These are phyloP conservation scores for Leucocoprinus sp. DNA, from an alignment of 768 basidiomycete species.

Conservation along the genomic window DNA sequence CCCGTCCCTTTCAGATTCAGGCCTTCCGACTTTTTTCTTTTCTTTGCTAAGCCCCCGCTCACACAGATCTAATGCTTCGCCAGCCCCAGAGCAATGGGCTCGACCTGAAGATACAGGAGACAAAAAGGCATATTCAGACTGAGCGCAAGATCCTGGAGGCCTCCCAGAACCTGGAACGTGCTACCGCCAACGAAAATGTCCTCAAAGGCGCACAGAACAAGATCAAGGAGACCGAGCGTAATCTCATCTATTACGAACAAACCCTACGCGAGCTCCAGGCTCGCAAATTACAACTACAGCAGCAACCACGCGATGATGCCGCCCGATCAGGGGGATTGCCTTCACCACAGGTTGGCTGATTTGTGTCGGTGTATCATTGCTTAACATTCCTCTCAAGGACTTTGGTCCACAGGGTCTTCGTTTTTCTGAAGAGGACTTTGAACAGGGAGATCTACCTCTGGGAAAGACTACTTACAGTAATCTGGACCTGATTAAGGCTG, in stretches of 20 bases:
- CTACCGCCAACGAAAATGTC: constrained; percentile 83
- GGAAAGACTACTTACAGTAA: constrained; percentile 72
- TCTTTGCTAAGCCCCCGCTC: neutral
- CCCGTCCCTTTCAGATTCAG: constrained; percentile 24
- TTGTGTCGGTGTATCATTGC: neutral
- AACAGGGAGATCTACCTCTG: constrained; percentile 30
- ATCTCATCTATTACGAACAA: constrained; percentile 81
- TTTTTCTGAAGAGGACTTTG: constrained; percentile 31
- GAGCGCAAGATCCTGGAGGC: constrained; percentile 92
- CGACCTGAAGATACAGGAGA: constrained; percentile 91
- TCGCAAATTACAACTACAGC: constrained; percentile 44
- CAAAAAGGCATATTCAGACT: constrained; percentile 83
- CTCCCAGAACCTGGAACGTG: constrained; percentile 66
- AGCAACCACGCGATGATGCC: constrained; percentile 47
- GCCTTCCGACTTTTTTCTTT: no score
- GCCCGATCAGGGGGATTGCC: constrained; percentile 41
- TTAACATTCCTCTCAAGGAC: constrained; percentile 46
- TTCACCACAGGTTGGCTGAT: constrained; percentile 32
- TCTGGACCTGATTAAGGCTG: constrained; percentile 93
- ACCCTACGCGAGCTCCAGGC: constrained; percentile 76
- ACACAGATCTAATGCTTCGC: constrained; percentile 18
- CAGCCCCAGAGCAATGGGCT: constrained; percentile 48
- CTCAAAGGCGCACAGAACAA: constrained; percentile 72
- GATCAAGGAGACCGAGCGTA: constrained; percentile 80
- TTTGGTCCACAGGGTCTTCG: constrained; percentile 31